These are phyloP conservation scores for Marsdenia floribunda DNA, from an alignment of 257 asterid species.

Conservation along the genomic window DNA sequence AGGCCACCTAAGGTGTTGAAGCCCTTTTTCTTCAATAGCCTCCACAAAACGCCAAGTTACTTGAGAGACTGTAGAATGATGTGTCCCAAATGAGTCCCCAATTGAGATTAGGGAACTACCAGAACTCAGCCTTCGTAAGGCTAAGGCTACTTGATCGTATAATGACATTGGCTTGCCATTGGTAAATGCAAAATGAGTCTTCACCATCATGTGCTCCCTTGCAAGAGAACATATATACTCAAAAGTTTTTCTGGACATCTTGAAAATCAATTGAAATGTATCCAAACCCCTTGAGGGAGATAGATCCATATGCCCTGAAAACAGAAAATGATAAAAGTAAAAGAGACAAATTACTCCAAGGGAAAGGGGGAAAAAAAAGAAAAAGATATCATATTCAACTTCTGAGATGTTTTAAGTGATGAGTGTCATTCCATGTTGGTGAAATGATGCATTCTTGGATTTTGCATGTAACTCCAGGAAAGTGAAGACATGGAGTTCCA, in stretches of 20 bases:
- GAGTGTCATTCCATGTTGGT: background rate
- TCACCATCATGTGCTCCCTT: slow-evolving; percentile 59
- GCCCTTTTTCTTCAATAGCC: slow-evolving; percentile 62
- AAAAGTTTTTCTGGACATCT: slow-evolving; percentile 61
- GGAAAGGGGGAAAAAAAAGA: background rate
- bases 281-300: slow-evolving; percentile 44
- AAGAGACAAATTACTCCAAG: background rate
- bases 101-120: slow-evolving; percentile 69
- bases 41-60: slow-evolving; percentile 92
- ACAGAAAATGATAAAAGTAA: background rate
- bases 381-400: background rate
- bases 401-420: background rate
- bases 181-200: slow-evolving; percentile 50
- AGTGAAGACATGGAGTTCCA: background rate
- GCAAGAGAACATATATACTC: slow-evolving; percentile 67
- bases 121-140: slow-evolving; percentile 61
- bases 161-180: slow-evolving; percentile 64
- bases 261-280: slow-evolving; percentile 42
- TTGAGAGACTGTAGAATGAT: slow-evolving; percentile 85
- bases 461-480: background rate
- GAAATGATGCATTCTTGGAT: background rate
- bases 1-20: slow-evolving; percentile 75
- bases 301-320: slow-evolving; percentile 23
- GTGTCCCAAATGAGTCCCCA: slow-evolving; percentile 63
- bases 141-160: slow-evolving; percentile 75